Base-by-base conservation (phyloP, 2,329 filamentous ascomycete species). In the Parafenestella ontariensis region DNA sequence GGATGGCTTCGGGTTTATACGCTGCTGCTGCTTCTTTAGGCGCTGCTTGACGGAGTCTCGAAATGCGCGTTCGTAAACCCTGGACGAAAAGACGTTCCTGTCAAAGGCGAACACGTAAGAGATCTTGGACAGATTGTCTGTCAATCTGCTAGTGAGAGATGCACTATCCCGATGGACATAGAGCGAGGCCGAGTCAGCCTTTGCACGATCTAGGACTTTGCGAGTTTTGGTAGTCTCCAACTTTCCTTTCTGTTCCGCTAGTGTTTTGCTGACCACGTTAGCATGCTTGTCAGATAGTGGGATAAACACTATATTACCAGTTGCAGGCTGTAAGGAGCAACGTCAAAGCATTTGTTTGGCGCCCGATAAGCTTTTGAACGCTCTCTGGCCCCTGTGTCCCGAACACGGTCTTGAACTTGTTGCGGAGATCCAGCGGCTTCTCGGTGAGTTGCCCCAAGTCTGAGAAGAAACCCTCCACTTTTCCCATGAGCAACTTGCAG, bases 321-420 rank as follows among this genome's bases (percentile, higher is more conserved):
- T 59, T 66, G 24, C 54, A 60, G 28, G 58, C 58, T 3, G 56
- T 62, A 11, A 66, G 59, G 18, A 64, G 54, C 23, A 66, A 37
- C 5, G 51, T 62, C 26, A 64, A 36, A 4, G 58, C 47, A n/a
- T 20, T 43, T 7, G 46, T 62, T 46, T 66, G 61, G 28, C 47
- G 42, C 15, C 55, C 59, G 28, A 64, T 45, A 31, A 60, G 15
- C 13, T 51, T 61, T 24, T 62, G 58, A 9, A 62, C 21, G 18
- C 58, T 49, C 1, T 48, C 45, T 5, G 55, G 46, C 1, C 42
- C 44, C 15, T 34, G 44, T 10, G 24, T 56, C 15, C 40, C 36
- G 17, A 64, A 58, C 10, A 61, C n/a, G 17, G 58, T 20, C 39
- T 48, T 58, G 8, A 40, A 36, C 37, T 62, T 64, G 17, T 17